phyloP scores from a whole-genome alignment of 306 rosid genomes.

The Canavalia gladiata region DNA sequence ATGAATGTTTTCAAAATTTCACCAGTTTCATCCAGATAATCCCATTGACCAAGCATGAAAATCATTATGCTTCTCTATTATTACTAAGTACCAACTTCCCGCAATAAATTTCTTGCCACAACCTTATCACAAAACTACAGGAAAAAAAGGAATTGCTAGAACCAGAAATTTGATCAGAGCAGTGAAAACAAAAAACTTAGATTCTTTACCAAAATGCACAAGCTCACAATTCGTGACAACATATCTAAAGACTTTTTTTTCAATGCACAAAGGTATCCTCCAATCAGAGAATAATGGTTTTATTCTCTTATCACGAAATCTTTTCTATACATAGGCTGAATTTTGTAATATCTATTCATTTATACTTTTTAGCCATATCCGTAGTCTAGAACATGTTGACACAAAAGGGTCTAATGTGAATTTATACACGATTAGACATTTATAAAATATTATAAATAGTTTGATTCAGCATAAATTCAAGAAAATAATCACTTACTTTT shows the following conservation, averaged over 20 bases:
- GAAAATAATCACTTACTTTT: too few species aligned
- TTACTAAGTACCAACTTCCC: background rate
- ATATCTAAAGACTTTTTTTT: background rate
- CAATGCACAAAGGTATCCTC: too few species aligned
- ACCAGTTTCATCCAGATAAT: background rate
- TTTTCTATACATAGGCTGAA: background rate
- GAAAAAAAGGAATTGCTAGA: background rate
- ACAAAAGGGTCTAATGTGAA: background rate
- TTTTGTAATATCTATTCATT: background rate
- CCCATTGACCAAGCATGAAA: background rate
- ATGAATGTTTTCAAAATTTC: background rate
- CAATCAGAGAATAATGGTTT: too few species aligned
- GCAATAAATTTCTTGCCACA: slow-evolving; percentile 16
- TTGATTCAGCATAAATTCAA: too few species aligned
- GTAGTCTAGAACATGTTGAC: background rate
- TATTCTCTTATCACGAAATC: too few species aligned
- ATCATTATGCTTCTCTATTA: background rate
- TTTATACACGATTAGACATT: background rate
- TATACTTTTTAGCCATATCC: background rate
- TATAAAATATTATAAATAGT: background rate
- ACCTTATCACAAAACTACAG: background rate
- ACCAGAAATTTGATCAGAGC: background rate
- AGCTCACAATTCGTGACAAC: background rate
- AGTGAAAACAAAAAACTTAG: background rate
- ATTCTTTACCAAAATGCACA: background rate